phyloP scores from a whole-genome alignment of 257 asterid genomes.

The Gentiana dahurica region DNA sequence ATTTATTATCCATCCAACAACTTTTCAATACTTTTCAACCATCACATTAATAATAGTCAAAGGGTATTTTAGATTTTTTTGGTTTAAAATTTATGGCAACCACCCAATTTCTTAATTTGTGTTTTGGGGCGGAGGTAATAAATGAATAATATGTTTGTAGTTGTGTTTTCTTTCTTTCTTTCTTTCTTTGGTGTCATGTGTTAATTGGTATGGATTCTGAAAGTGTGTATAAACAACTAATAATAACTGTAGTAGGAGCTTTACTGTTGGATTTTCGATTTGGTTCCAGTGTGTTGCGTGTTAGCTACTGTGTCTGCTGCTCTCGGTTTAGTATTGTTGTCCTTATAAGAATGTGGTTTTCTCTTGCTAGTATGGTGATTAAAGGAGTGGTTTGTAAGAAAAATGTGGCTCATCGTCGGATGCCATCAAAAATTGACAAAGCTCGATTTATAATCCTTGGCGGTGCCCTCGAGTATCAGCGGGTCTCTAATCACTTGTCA shows the following conservation, averaged over 20 bases:
- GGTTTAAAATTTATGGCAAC: no score
- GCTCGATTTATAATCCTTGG: slow-evolving; percentile 61
- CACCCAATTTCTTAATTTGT: no score
- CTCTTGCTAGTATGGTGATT: slow-evolving; percentile 39
- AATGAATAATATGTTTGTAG: no score
- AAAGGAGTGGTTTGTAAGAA: slow-evolving; percentile 79
- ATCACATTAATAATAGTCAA: no score
- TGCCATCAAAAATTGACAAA: slow-evolving; percentile 56
- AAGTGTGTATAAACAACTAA: no score
- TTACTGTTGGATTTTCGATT: background rate
- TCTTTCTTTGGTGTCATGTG: no score
- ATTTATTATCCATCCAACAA: no score
- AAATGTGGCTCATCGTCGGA: slow-evolving; percentile 72
- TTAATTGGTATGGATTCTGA: no score
- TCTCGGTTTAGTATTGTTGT: slow-evolving; percentile 1
- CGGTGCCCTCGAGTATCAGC: slow-evolving; percentile 79
- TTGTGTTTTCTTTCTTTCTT: no score
- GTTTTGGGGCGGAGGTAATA: no score
- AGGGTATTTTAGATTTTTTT: no score
- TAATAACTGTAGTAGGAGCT: background rate
- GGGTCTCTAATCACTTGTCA: slow-evolving; percentile 69
- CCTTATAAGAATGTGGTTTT: slow-evolving; percentile 19
- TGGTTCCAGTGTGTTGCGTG: background rate
- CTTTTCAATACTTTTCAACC: no score
- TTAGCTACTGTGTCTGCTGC: slow-evolving; percentile 11